Conservation (phyloP, 805 yeast species). For the Saturnispora diversa region DNA sequence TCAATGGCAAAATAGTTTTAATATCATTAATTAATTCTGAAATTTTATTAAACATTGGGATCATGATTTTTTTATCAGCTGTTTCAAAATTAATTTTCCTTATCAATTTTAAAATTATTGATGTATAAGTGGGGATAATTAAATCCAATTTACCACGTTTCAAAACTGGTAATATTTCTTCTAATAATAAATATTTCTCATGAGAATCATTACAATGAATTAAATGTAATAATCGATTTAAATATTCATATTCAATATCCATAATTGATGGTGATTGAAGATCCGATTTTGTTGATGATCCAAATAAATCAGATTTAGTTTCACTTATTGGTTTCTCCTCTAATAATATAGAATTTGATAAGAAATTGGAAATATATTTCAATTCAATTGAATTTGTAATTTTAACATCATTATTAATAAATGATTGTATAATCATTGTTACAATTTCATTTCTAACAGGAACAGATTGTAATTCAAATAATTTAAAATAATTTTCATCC, state of each 20-base stretch:
- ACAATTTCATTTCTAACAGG: slow-evolving; percentile 51
- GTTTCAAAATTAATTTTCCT: slow-evolving; percentile 30
- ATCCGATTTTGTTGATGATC: slow-evolving; percentile 17
- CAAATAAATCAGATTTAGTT: slow-evolving; percentile 21
- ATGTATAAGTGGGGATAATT: slow-evolving; percentile 67
- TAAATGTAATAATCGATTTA: slow-evolving; percentile 65
- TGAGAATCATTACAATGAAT: slow-evolving; percentile 42
- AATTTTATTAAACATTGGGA: slow-evolving; percentile 57
- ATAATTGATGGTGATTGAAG: slow-evolving; percentile 19
- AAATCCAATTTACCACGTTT: slow-evolving; percentile 43
- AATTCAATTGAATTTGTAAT: slow-evolving; percentile 42
- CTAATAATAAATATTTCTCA: slow-evolving; percentile 38
- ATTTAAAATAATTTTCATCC: slow-evolving; percentile 39
- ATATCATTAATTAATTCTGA: slow-evolving; percentile 66
- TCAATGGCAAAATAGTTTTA: slow-evolving; percentile 29
- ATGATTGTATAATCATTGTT: slow-evolving; percentile 49
- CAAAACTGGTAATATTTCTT: slow-evolving; percentile 40
- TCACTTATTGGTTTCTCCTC: slow-evolving; percentile 24
- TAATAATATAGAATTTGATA: slow-evolving; percentile 43
- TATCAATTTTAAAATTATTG: slow-evolving; percentile 50
- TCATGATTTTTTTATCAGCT: slow-evolving; percentile 18
- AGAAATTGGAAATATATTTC: slow-evolving; percentile 50
- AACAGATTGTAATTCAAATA: slow-evolving; percentile 46
- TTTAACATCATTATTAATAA: slow-evolving; percentile 35
- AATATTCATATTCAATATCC: slow-evolving; percentile 44